Evolutionary conservation across 2,329 filamentous ascomycete genomes (phyloP), one percentile per base, ranked within the genome.

Genomic region (Hymenoscyphus salicellus): DNA sequence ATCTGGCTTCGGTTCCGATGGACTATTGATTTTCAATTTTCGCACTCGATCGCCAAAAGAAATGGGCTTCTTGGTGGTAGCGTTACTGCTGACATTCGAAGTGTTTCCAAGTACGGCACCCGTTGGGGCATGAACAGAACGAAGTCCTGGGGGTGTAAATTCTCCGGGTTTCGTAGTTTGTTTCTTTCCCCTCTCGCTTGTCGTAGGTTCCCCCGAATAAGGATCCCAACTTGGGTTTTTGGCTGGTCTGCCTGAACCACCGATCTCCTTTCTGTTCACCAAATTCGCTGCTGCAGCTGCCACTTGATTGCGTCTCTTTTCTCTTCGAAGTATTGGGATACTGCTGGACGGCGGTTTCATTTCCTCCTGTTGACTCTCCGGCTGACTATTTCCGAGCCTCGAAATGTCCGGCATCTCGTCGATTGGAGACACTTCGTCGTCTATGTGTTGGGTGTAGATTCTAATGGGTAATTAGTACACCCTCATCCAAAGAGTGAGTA

Each of bases 141-240:
- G 67, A 56, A 68, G 64, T 41, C 64, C 61, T 28, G 70, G 69
- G 30, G 71, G 77, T 2, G 75, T 78, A 67, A 78, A 83, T 64
- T 82, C 78, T 36, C 82, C 81, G 20, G 87, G 84, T 66, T 82
- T 84, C 30, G 84, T 82, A 66, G 85, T 84, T 46, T 82, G 82
- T 30, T 83, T 78, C 64, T 81, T 84, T 16, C 86, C 86, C 58
- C 78, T 81, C 23, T 81, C 76, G 62, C 79, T 83, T n/a, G 79
- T 82, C 5, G 85, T 88, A 46, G 86, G 84, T 72, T 90, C 88
- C 8, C 86, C 88, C 2, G 88, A 88, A 73, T 84, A 85, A 58
- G 84, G 83, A 76, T 91, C 87, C 87, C 87, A 90, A 68, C 80
- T 79, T 26, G 81, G 81, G 65, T 83, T 80, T 60, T 76, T 75